Base-by-base conservation (phyloP, 257 asterid genomes). In the Salvia miltiorrhiza region DNA sequence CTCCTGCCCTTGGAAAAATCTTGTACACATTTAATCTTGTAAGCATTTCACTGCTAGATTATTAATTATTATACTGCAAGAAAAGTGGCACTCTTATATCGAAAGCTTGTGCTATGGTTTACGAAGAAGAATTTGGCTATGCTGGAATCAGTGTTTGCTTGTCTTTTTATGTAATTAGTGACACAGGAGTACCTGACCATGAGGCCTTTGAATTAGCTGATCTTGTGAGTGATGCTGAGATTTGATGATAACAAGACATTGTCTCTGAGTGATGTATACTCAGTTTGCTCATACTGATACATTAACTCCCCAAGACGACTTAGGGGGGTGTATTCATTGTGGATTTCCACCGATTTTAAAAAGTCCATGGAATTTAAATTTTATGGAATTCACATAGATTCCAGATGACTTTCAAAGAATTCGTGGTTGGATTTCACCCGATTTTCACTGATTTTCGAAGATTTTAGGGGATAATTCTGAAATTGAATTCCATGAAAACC, bases 191-290 rank as follows among this genome's bases (percentile, higher is more conserved):
- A 64, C 43, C 61, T 65, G 24, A 65, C 62, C 16, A 47, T n/a
- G n/a, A n/a, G 45, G 49, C 63, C 28, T 65, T 37, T 35, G 71
- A 35, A 65, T 20, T 30, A 17, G 45, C 47, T 69, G 21, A 32
- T 61, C 35, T 39, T 41, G 63, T 66, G 44, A 41, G 45, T 47
- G 64, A 67, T 68, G 47, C 69, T 69, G 68, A 63, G 43, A 17
- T 35, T 41, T 62, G 57, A 47, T 28, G 64, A 47, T 64, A 48
- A 41, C 49, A 26, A 39, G 33, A 57, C 37, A 43, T 43, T 62
- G 44, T 67, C 43, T 19, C 40, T 9, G 14, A 49, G 33, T 17
- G 9, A 16, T 41, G 47, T 53, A 12, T 45, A 55, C 17, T 19
- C 3, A 2, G 9, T 33, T 24, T 26, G 43, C 23, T 3, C 45